Percentiles rank a stretch among this genome's conserved stretches.
Conservation (phyloP, 257 asterid species). For the Plectranthus barbatus region DNA sequence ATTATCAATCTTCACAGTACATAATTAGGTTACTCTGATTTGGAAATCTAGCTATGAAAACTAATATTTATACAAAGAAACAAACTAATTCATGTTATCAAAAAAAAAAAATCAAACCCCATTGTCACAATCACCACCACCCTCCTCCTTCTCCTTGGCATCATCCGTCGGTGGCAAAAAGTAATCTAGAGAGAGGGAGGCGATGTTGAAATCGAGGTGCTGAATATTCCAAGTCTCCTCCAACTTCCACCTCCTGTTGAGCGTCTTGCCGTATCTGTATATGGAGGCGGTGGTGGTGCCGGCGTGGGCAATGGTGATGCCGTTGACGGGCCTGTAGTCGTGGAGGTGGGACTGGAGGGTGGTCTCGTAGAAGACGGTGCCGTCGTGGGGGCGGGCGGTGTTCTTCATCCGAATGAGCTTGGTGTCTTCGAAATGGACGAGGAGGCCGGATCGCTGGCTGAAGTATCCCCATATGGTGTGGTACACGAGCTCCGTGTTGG, state of each 20-base stretch:
- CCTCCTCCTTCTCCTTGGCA: slow-evolving; percentile 27
- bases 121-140: slow-evolving; percentile 19
- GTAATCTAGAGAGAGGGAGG: slow-evolving; percentile 62
- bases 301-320: slow-evolving; percentile 70
- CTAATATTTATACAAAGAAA: too few relatives aligned
- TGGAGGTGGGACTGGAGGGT: slow-evolving; percentile 57
- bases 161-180: slow-evolving; percentile 74
- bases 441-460: slow-evolving; percentile 73
- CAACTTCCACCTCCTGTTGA: slow-evolving; percentile 50
- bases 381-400: slow-evolving; percentile 33
- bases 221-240: slow-evolving; percentile 89
- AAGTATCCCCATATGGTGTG: slow-evolving; percentile 93
- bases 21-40: too few relatives aligned
- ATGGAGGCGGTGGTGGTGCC: slow-evolving; percentile 62
- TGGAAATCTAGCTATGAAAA: too few relatives aligned
- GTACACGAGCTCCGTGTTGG: slow-evolving; percentile 58
- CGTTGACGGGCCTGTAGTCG: slow-evolving; percentile 56
- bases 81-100: not conserved
- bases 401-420: slow-evolving; percentile 65
- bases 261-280: slow-evolving; percentile 63
- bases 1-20: too few relatives aligned
- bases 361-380: slow-evolving; percentile 61
- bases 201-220: slow-evolving; percentile 76
- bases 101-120: slow-evolving; percentile 17
- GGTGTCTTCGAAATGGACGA: slow-evolving; percentile 67